Evolutionary conservation across 148 eudicot species (phyloP).

Genomic region (Dysphania ambrosioides): DNA sequence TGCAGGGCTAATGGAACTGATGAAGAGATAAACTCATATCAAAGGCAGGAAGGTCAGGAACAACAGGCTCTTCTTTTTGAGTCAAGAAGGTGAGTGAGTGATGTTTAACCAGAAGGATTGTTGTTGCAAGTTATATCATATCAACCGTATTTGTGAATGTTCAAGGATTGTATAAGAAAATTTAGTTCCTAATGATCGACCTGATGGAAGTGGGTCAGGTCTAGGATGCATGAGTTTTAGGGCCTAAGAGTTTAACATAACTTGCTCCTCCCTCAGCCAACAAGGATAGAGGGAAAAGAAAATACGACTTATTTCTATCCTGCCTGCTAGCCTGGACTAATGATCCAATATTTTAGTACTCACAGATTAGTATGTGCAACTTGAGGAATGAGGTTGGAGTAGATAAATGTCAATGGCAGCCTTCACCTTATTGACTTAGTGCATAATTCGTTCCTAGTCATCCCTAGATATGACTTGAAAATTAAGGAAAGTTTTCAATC

Average conservation of each 20-base stretch:
- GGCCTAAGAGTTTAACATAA: background rate
- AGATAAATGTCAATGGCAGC: background rate
- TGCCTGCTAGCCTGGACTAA: background rate
- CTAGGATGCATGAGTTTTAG: background rate
- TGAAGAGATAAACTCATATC: conserved; percentile 41
- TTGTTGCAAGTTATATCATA: background rate
- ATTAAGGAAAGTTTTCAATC: background rate
- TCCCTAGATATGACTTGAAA: background rate
- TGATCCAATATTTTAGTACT: background rate
- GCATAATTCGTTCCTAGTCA: background rate
- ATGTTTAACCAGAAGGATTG: conserved; percentile 1
- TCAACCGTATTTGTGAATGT: background rate
- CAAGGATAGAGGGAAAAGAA: background rate
- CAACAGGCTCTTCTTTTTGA: conserved; percentile 68
- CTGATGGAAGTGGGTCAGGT: background rate
- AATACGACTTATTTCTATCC: background rate
- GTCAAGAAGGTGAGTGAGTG: conserved; percentile 67
- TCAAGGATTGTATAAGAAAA: no score
- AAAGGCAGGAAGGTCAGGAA: conserved; percentile 49
- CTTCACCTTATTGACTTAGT: background rate
- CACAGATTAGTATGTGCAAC: background rate
- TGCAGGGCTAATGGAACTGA: conserved; percentile 40
- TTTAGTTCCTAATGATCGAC: background rate
- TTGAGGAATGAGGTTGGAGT: background rate
- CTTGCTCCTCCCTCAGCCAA: background rate